Evolutionary conservation across 2,329 filamentous ascomycete genomes (phyloP), one percentile per base, ranked within the genome.

Genomic region (Helminthosporium solani): DNA sequence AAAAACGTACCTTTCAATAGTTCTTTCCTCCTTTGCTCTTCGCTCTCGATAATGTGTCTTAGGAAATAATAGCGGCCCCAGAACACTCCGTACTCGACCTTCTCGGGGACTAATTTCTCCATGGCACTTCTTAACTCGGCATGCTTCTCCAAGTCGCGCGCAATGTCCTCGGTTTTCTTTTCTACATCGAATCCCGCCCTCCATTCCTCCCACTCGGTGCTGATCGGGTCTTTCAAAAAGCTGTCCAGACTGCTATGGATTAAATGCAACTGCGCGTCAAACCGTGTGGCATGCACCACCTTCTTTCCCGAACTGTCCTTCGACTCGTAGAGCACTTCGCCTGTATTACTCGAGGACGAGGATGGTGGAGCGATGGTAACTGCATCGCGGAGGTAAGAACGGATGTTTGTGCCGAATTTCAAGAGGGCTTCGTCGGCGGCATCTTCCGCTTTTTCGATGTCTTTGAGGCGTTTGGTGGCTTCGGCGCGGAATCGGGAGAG

Each of bases 21-120:
- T 70, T 99, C 94, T 59, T 87, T 85, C 68, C 94, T 80, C 69
- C 89, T 84, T 62, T 87, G 85, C 73, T 99, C 94, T 47, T 96
- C 91, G 20, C 88, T 91, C 75, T 97, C 92, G 53, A 99, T 87
- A 14, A 94, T 89, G 63, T 95, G 87, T 61, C 92, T 81, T 53
- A 97, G 74, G 75, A 96, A 99, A 70, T 97, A 97, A 72, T 99
- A 99, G 45, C 94, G 81, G 66, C 82, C 87, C 92, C 94, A 99
- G 68, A 99, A 99, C 42, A 87, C 82, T 42, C 77, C 80, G 63
- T 99, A 99, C 27, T 91, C 81, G n/a, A 96, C 88, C 58, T 83
- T 82, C 70, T 91, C 90, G 1, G 94, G 94, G n/a, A 99, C 94
- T 44, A 96, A 75, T 74, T 87, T 90, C 79, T 96, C 94, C 92